A percentile compares a stretch with the other conserved stretches of the same genome.
These are phyloP conservation scores for Penicillium longicatenatum DNA, from an alignment of 495 filamentous ascomycete species.

Conservation along the genomic window DNA sequence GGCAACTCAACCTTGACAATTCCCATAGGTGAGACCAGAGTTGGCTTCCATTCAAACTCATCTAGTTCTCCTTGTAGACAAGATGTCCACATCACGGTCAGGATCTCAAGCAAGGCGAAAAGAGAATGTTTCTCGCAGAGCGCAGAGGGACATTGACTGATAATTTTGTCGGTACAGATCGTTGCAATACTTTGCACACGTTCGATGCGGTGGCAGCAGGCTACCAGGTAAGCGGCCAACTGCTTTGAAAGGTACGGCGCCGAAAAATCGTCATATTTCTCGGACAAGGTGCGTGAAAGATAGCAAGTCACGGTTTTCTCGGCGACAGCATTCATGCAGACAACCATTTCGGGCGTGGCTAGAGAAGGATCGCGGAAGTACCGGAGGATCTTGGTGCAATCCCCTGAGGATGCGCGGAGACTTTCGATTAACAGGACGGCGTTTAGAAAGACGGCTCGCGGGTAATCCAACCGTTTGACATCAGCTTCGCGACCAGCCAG, in stretches of 20 bases:
- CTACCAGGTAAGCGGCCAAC: slow-evolving; percentile 77
- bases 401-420: slow-evolving; percentile 76
- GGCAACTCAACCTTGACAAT: slow-evolving; percentile 84
- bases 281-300: slow-evolving; percentile 67
- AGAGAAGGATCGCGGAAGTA: slow-evolving; percentile 94
- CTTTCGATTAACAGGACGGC: slow-evolving; percentile 83
- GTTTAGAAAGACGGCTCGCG: slow-evolving; percentile 87
- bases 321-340: slow-evolving; percentile 83
- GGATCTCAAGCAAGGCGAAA: slow-evolving; percentile 86
- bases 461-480: slow-evolving; percentile 78
- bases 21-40: slow-evolving; percentile 71
- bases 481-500: slow-evolving; percentile 74
- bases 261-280: slow-evolving; percentile 71
- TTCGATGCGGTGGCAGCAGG: slow-evolving; percentile 89
- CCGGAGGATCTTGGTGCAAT: slow-evolving; percentile 81
- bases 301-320: slow-evolving; percentile 73
- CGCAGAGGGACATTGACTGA: slow-evolving; percentile 80
- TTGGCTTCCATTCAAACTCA: slow-evolving; percentile 83
- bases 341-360: slow-evolving; percentile 73
- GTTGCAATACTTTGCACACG: slow-evolving; percentile 84
- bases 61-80: slow-evolving; percentile 94
- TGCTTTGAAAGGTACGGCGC: slow-evolving; percentile 86
- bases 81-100: slow-evolving; percentile 91
- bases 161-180: slow-evolving; percentile 79
- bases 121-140: slow-evolving; percentile 87